Evolutionary conservation across 148 eudicot species (phyloP).

Genomic region (Arbutus unedo): DNA sequence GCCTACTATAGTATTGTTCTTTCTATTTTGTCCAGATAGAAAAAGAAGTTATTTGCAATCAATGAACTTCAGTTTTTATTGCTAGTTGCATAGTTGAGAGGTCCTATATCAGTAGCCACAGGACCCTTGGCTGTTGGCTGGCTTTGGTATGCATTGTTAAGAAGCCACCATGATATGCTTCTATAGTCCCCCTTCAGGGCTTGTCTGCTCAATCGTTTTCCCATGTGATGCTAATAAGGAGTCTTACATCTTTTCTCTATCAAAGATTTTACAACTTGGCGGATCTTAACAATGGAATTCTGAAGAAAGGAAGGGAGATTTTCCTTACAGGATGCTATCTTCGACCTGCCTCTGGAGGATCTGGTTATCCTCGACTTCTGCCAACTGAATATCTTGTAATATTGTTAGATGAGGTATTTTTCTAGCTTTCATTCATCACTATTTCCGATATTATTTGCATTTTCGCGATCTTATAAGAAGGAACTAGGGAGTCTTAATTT

Average conservation of each 20-base stretch:
- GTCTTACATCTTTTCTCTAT: conserved; percentile 8
- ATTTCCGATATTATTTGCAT: background rate
- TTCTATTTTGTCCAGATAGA: too few species aligned
- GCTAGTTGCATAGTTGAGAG: background rate
- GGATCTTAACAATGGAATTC: conserved; percentile 66
- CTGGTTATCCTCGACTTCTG: conserved; percentile 60
- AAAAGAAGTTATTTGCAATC: background rate
- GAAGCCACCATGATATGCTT: background rate
- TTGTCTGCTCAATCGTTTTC: background rate
- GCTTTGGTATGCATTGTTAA: background rate
- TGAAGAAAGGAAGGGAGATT: conserved; percentile 83
- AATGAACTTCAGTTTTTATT: background rate
- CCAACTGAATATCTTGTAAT: conserved; percentile 91
- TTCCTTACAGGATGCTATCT: conserved; percentile 94
- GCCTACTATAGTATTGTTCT: too few species aligned
- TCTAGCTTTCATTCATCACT: background rate
- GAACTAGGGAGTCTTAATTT: background rate
- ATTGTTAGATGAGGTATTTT: conserved; percentile 81
- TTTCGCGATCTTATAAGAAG: background rate
- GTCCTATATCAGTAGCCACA: background rate
- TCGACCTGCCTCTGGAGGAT: conserved; percentile 64
- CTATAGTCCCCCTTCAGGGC: background rate
- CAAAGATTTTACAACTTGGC: conserved; percentile 79
- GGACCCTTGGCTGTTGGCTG: background rate
- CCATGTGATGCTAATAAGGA: background rate